Percentiles rank a stretch among this genome's conserved stretches.
Evolutionary conservation across 257 asterid genomes (phyloP).

Genomic region (Avicennia marina): DNA sequence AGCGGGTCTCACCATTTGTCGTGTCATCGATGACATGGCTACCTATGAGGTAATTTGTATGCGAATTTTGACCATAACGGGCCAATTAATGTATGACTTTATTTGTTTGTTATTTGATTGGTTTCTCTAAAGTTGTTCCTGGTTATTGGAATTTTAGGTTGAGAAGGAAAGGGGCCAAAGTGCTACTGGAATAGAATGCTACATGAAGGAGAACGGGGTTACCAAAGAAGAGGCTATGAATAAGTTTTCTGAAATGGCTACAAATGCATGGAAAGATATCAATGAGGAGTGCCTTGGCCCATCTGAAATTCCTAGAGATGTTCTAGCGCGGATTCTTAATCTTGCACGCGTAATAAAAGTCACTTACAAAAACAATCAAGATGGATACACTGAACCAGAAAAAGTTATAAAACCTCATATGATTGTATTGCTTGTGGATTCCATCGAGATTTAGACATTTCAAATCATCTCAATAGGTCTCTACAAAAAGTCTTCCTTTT

Average conservation of each 20-base stretch:
- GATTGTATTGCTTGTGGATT: constrained; percentile 1
- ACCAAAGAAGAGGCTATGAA: constrained; percentile 33
- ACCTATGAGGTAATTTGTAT: constrained; percentile 15
- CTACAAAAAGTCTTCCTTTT: too few species aligned
- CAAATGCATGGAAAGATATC: constrained; percentile 48
- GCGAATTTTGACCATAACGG: too few species aligned
- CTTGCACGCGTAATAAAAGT: constrained; percentile 33
- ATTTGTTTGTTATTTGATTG: too few species aligned
- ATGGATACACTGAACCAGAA: constrained; percentile 23
- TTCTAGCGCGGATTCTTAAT: constrained; percentile 24
- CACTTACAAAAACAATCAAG: constrained; percentile 26
- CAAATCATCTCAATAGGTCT: background rate
- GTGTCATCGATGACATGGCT: constrained; percentile 25
- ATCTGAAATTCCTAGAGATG: constrained; percentile 6
- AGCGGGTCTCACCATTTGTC: constrained; percentile 28
- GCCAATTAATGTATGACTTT: too few species aligned
- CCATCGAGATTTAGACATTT: background rate
- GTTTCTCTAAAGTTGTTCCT: background rate
- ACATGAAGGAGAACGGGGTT: constrained; percentile 37
- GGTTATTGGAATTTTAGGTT: constrained; percentile 1
- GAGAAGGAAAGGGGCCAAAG: constrained; percentile 48
- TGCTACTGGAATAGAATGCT: constrained; percentile 45
- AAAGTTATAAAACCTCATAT: constrained; percentile 23
- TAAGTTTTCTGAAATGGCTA: constrained; percentile 25
- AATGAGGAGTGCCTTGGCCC: constrained; percentile 39